Evolutionary conservation across 2,329 filamentous ascomycete genomes (phyloP).

Genomic region (Trichoderma asperellum): DNA sequence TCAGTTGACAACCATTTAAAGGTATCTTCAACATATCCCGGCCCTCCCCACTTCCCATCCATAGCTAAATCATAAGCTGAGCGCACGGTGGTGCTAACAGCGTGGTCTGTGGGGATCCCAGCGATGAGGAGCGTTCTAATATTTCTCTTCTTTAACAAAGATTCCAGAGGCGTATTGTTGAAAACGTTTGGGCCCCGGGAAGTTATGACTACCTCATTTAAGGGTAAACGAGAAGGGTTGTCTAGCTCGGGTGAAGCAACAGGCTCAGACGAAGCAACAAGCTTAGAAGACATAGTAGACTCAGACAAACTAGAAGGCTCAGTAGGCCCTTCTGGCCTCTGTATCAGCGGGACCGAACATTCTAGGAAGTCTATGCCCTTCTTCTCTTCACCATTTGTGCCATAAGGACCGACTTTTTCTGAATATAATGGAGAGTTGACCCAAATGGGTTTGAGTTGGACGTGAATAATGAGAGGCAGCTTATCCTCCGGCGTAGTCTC

Average conservation of each 20-base stretch:
- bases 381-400: conserved; percentile 27
- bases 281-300: background rate
- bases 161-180: conserved; percentile 28
- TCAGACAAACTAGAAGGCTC: background rate
- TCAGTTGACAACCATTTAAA: conserved; percentile 22
- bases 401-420: conserved; percentile 25
- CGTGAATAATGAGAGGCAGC: conserved; percentile 27
- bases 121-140: conserved; percentile 30
- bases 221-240: background rate
- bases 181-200: conserved; percentile 21
- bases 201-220: conserved; percentile 15
- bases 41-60: conserved; percentile 30
- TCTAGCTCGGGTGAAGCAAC: background rate
- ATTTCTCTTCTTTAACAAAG: conserved; percentile 18
- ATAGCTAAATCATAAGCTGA: conserved; percentile 29
- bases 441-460: conserved; percentile 28
- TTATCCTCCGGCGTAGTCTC: conserved; percentile 10
- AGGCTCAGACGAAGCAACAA: background rate
- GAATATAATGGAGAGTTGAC: conserved; percentile 23
- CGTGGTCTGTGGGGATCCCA: conserved; percentile 27
- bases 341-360: conserved; percentile 23
- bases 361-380: conserved; percentile 28
- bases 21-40: conserved; percentile 29
- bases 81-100: conserved; percentile 30
- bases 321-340: background rate